Evolutionary conservation across 2,329 filamentous ascomycete genomes (phyloP).

Genomic region (Alternaria triticina): DNA sequence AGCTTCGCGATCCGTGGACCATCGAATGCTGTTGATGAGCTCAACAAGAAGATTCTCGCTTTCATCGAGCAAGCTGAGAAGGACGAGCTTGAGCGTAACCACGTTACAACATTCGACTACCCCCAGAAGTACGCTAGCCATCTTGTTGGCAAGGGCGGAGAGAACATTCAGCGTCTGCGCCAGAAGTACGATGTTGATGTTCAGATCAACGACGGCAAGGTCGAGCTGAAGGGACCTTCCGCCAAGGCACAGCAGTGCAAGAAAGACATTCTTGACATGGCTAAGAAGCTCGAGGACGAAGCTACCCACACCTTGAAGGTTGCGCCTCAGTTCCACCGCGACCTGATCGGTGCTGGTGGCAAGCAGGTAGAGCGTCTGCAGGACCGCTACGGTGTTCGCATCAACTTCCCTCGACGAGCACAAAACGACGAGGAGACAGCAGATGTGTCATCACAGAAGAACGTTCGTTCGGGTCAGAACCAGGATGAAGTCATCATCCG

Average conservation of each 20-base stretch:
- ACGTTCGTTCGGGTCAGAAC: conserved; percentile 69
- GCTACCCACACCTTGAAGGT: conserved; percentile 86
- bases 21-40: conserved; percentile 70
- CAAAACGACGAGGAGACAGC: conserved; percentile 73
- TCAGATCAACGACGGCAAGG: conserved; percentile 90
- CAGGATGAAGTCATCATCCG: conserved; percentile 89
- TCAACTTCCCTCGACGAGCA: conserved; percentile 85
- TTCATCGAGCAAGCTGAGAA: conserved; percentile 89
- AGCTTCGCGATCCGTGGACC: conserved; percentile 79
- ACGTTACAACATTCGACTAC: conserved; percentile 86
- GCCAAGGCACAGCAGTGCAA: conserved; percentile 90
- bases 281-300: conserved; percentile 88
- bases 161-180: conserved; percentile 72
- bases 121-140: conserved; percentile 94
- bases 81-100: conserved; percentile 92
- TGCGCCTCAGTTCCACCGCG: conserved; percentile 90
- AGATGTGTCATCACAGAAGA: conserved; percentile 67
- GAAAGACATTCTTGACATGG: conserved; percentile 78
- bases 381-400: conserved; percentile 88
- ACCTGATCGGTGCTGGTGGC: conserved; percentile 89
- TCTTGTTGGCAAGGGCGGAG: conserved; percentile 70
- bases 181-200: conserved; percentile 78
- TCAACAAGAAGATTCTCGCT: conserved; percentile 73
- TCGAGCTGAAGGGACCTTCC: conserved; percentile 94
- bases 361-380: conserved; percentile 90